Evolutionary conservation across 2,329 filamentous ascomycete species (phyloP).

Genomic region (Ceratocystis diversiconidia): DNA sequence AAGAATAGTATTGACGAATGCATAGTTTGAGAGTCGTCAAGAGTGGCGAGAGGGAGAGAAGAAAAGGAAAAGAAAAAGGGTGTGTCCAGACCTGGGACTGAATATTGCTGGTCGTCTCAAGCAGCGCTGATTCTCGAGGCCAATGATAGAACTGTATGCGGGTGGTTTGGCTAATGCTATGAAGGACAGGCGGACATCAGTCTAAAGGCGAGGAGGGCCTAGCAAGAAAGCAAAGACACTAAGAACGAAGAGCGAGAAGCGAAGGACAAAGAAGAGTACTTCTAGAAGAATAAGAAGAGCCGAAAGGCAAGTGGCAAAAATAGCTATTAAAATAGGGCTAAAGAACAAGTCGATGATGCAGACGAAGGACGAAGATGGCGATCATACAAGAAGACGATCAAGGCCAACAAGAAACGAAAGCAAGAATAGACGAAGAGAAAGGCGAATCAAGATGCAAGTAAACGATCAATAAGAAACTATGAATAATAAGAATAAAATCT

Average conservation of each 20-base stretch:
- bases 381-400: background rate
- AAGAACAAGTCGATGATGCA: background rate
- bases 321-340: background rate
- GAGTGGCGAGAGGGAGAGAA: no score
- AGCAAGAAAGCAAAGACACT: background rate
- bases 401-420: background rate
- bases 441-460: background rate
- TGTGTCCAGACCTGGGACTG: background rate
- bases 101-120: background rate
- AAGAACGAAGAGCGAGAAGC: constrained; percentile 1
- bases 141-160: background rate
- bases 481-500: background rate
- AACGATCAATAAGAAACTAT: background rate
- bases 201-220: background rate
- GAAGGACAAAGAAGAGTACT: background rate
- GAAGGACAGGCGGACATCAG: background rate
- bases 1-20: constrained; percentile 26
- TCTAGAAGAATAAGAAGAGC: constrained; percentile 8
- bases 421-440: background rate
- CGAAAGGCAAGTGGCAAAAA: background rate
- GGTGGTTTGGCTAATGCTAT: background rate
- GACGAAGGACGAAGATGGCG: background rate
- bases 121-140: background rate
- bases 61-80: background rate
- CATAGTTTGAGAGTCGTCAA: constrained; percentile 19